Percentiles rank a stretch among this genome's conserved stretches.
Conservation (phyloP, 2,329 filamentous ascomycete genomes). For the Verticillium klebahnii region DNA sequence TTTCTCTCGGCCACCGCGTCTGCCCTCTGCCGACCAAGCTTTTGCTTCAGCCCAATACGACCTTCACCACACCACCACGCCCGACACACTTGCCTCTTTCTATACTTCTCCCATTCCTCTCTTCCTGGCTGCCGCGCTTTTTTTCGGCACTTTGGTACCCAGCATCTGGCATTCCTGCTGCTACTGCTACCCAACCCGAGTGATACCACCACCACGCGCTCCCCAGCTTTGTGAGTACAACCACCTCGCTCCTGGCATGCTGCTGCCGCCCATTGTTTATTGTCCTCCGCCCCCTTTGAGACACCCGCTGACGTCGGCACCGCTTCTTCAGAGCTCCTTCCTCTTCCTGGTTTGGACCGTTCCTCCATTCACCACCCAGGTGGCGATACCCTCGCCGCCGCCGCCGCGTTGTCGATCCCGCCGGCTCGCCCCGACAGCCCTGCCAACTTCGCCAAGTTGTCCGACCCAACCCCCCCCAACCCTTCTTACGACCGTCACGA, state of each 20-base stretch:
- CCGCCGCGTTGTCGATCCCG: slow-evolving; percentile 44
- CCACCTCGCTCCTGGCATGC: background rate
- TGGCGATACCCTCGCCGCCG: slow-evolving; percentile 27
- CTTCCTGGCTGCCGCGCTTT: background rate
- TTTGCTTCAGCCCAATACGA: background rate
- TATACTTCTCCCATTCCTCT: background rate
- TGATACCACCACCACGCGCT: background rate
- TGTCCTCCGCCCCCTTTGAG: background rate
- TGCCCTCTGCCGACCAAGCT: background rate
- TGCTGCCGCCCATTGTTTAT: background rate
- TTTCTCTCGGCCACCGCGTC: background rate
- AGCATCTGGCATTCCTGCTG: background rate
- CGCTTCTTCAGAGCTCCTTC: background rate
- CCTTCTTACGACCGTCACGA: slow-evolving; percentile 52
- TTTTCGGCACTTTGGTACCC: background rate
- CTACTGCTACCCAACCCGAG: background rate
- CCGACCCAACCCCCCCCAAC: slow-evolving; percentile 31
- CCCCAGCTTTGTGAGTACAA: background rate
- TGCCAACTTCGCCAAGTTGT: slow-evolving; percentile 39
- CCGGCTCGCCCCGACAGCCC: slow-evolving; percentile 27
- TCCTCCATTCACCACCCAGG: slow-evolving; percentile 27
- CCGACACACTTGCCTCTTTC: background rate
- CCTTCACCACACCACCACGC: background rate
- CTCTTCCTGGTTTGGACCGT: background rate
- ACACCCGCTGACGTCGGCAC: background rate